A percentile compares a stretch with the other conserved stretches of the same genome.
Conservation (phyloP, 768 basidiomycete species). For the Amanita polypyramis region DNA sequence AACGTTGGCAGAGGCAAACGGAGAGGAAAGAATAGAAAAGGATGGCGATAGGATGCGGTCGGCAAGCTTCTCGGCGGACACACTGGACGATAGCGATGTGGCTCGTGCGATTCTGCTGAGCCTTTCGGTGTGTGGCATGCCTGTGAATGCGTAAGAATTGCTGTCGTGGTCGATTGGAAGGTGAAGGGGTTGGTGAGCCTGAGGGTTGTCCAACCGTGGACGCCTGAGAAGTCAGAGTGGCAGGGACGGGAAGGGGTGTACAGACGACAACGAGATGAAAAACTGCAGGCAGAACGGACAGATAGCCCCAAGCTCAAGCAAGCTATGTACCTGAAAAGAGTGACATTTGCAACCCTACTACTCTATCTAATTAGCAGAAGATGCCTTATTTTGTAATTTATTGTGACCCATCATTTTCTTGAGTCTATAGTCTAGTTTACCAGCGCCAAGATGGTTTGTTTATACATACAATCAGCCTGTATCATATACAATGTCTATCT, state of each 20-base stretch:
- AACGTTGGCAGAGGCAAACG: not conserved
- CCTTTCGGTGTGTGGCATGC: slow-evolving; percentile 15
- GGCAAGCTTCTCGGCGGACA: slow-evolving; percentile 11
- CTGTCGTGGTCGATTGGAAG: not conserved
- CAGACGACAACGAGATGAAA: not conserved
- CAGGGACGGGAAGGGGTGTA: not conserved
- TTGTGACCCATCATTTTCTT: too few relatives aligned
- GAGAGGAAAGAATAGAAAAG: not conserved
- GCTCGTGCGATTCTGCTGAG: slow-evolving; percentile 16
- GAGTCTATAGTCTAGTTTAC: too few relatives aligned
- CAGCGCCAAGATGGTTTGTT: too few relatives aligned
- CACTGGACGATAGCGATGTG: slow-evolving; percentile 16
- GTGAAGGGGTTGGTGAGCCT: not conserved
- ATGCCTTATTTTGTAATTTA: too few relatives aligned
- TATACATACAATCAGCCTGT: too few relatives aligned
- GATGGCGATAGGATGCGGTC: not conserved
- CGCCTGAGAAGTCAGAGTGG: not conserved
- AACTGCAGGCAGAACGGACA: too few relatives aligned
- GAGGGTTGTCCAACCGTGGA: not conserved
- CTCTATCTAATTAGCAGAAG: too few relatives aligned
- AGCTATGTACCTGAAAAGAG: too few relatives aligned
- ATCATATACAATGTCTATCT: too few relatives aligned
- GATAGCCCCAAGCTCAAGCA: too few relatives aligned
- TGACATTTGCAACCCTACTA: too few relatives aligned
- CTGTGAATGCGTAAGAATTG: slow-evolving; percentile 6